phyloP scores from a whole-genome alignment of 78 protist genomes.

The Dictyostelium discoideum region DNA sequence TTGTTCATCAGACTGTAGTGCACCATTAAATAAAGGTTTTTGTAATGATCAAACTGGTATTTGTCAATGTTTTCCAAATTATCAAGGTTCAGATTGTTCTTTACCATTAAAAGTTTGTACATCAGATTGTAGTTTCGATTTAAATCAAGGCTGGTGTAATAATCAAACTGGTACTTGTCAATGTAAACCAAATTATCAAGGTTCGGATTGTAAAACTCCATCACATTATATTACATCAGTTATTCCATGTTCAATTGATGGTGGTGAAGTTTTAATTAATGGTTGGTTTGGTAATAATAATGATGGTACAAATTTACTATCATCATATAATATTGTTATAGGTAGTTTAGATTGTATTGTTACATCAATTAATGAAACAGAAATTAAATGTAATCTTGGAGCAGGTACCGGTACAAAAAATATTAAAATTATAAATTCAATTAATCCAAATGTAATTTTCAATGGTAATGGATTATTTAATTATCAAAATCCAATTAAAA shows the following conservation, averaged over 20 bases:
- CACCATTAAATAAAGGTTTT: neutral
- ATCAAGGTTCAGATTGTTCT: neutral
- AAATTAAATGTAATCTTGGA: neutral
- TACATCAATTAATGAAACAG: neutral
- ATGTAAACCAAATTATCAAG: neutral
- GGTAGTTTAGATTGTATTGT: neutral
- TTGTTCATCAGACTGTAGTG: neutral
- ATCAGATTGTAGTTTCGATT: neutral
- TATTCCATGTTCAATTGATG: neutral
- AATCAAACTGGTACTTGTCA: neutral
- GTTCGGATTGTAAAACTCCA: neutral
- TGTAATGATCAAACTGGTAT: neutral
- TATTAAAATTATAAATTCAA: neutral
- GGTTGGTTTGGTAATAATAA: neutral
- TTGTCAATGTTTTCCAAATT: neutral
- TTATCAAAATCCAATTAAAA: neutral
- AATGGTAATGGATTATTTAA: neutral
- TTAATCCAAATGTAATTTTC: neutral
- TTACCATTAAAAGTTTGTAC: neutral
- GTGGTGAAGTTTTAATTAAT: neutral
- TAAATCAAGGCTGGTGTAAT: neutral
- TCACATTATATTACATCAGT: neutral
- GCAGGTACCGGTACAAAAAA: neutral
- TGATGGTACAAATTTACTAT: neutral
- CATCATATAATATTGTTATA: neutral